Evolutionary conservation across 768 basidiomycete genomes (phyloP).

Genomic region (Suillus tomentosus): DNA sequence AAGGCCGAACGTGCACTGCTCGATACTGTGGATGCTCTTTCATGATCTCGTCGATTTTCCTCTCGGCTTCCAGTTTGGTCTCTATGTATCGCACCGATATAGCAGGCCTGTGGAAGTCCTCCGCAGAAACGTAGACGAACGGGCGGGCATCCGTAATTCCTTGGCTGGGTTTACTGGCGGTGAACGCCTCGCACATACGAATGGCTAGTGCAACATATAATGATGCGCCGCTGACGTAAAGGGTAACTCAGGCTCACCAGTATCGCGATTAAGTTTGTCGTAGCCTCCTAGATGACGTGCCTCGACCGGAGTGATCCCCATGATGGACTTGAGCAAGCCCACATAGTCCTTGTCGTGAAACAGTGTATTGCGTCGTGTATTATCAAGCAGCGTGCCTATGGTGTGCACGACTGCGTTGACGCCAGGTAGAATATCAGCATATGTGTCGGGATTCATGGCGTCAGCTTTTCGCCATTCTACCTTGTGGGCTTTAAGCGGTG

Average conservation of each 20-base stretch:
- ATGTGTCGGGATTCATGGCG: conserved; percentile 76
- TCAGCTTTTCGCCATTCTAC: conserved; percentile 87
- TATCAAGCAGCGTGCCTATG: conserved; percentile 86
- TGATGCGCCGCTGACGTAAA: conserved; percentile 1
- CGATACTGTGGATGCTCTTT: conserved; percentile 48
- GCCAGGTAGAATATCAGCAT: conserved; percentile 64
- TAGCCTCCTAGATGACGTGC: conserved; percentile 46
- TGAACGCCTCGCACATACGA: conserved; percentile 76
- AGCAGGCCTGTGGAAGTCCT: conserved; percentile 80
- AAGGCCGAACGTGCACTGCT: conserved; percentile 84
- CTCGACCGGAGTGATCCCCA: conserved; percentile 57
- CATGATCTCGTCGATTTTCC: conserved; percentile 59
- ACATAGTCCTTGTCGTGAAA: conserved; percentile 6
- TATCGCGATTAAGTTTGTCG: conserved; percentile 83
- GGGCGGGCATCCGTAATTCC: conserved; percentile 43
- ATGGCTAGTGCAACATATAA: conserved; percentile 47
- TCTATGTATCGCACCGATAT: conserved; percentile 86
- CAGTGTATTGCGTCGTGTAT: conserved; percentile 23
- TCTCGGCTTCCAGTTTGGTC: conserved; percentile 92
- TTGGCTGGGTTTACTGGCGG: conserved; percentile 47
- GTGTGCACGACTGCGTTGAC: conserved; percentile 89
- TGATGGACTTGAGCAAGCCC: conserved; percentile 4
- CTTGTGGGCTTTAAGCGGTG: conserved; percentile 39
- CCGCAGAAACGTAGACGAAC: conserved; percentile 95
- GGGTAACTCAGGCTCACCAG: conserved; percentile 58